Percentiles rank a stretch among this genome's conserved stretches.
Evolutionary conservation across 371 early-diverging fungal species (phyloP).

Genomic region (Zancudomyces culisetae): DNA sequence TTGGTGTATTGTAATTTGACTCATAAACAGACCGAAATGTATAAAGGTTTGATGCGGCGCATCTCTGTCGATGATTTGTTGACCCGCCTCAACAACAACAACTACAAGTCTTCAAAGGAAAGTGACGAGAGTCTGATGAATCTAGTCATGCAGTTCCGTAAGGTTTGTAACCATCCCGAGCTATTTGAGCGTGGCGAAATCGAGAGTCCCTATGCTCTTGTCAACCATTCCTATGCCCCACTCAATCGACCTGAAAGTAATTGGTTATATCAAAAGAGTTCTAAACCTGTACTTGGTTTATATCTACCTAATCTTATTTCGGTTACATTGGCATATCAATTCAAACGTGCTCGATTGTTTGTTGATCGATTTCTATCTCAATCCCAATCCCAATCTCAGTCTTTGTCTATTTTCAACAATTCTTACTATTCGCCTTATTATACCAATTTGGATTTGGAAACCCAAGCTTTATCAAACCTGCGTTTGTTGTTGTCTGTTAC

Average conservation of each 20-base stretch:
- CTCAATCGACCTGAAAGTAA: not conserved
- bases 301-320: too few relatives aligned
- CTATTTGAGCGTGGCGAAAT: slow-evolving; percentile 89
- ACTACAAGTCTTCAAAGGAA: slow-evolving; percentile 42
- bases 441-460: too few relatives aligned
- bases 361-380: too few relatives aligned
- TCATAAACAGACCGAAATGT: slow-evolving; percentile 59
- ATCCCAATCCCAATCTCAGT: too few relatives aligned
- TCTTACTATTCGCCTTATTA: not conserved
- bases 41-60: slow-evolving; percentile 57
- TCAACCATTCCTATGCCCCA: not conserved
- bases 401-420: too few relatives aligned
- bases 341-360: too few relatives aligned
- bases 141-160: slow-evolving; percentile 94
- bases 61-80: slow-evolving; percentile 65
- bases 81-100: slow-evolving; percentile 43
- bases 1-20: slow-evolving; percentile 71
- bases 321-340: too few relatives aligned
- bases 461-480: too few relatives aligned
- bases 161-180: slow-evolving; percentile 97
- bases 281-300: too few relatives aligned
- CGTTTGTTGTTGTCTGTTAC: too few relatives aligned
- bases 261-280: too few relatives aligned
- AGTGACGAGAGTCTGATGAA: slow-evolving; percentile 78
- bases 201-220: slow-evolving; percentile 43